Base-by-base conservation (phyloP, 129 eudicot genomes). In the Flaveria trinervia region DNA sequence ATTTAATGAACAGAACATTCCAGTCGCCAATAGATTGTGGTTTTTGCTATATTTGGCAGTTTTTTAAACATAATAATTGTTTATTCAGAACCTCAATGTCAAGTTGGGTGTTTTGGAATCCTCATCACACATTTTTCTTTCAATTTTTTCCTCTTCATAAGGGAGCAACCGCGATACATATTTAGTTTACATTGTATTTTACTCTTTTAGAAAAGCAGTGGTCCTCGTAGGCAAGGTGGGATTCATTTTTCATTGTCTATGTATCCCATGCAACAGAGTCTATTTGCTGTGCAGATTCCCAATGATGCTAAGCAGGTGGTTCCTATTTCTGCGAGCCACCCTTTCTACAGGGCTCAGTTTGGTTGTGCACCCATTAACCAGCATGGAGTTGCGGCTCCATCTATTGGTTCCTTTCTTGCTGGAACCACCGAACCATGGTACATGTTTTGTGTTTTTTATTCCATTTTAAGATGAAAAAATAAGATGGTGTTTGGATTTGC, bases 361-460 rank as follows among this genome's bases (percentile, higher is more conserved):
- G 55, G 76, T 73, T 84, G 81, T 84, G 81, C 89, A 33, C 79
- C 80, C 65, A 39, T 74, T 26, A 91, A 85, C 83, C 88, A 87
- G 50, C 92, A 81, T 22, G 95, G 85, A 16, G 66, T 77, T 72
- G 85, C 86, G 45, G 65, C 81, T 80, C 87, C 91, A 39, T 70
- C 89, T 71, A 14, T 54, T 10, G 84, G 87, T 52, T 74, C 89
- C 49, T 59, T 88, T 68, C 80, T 80, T 75, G 87, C 85, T 76
- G 90, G 92, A 69, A 72, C 88, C 79, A 91, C 89, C 14, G 92
- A 89, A 50, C 88, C 88, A 77, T 78, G 90, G 97, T 89, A 80
- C 18, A 60, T 14, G 17, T 56, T 11, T 68, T 26, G 17, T 68
- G 74, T 39, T 77, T n/a, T 54, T 43, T 67, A 33, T 54, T 65